phyloP scores from a whole-genome alignment of 306 rosid genomes.

The Lotus japonicus region DNA sequence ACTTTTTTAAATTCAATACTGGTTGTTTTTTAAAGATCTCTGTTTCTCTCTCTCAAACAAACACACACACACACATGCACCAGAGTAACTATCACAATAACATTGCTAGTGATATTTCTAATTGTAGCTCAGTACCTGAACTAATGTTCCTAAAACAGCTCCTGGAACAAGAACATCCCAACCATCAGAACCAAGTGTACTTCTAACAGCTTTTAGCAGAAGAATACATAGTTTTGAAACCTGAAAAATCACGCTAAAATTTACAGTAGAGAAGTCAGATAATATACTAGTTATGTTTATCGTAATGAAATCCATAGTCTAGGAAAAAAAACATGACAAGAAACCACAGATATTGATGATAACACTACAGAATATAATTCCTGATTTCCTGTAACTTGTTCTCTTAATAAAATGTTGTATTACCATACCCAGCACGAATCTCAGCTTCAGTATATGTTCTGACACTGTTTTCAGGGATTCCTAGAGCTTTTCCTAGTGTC shows the following conservation, averaged over 20 bases:
- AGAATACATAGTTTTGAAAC: conserved; percentile 88
- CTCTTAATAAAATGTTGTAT: neutral
- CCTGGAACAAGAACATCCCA: conserved; percentile 99
- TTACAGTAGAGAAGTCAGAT: conserved; percentile 23
- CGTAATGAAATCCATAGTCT: neutral
- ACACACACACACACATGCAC: neutral
- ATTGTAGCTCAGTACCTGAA: conserved; percentile 53
- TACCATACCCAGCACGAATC: conserved; percentile 83
- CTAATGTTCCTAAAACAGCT: conserved; percentile 65
- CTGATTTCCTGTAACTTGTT: neutral
- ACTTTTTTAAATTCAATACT: neutral
- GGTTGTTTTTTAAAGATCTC: conserved; percentile 9
- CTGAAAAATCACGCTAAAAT: conserved; percentile 85
- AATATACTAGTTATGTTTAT: conserved; percentile 12
- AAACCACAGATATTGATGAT: conserved; percentile 11
- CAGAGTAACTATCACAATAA: neutral
- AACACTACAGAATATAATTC: conserved; percentile 2
- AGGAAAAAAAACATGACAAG: conserved; percentile 10
- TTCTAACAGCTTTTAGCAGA: conserved; percentile 83
- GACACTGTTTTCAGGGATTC: conserved; percentile 83
- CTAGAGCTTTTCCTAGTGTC: conserved; percentile 81
- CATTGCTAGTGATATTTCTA: conserved; percentile 1
- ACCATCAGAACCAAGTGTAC: conserved; percentile 77
- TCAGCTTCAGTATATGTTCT: conserved; percentile 92
- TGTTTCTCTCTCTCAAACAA: neutral